phyloP scores from a whole-genome alignment of 2,329 filamentous ascomycete genomes.

The Cercospora brassicicola region DNA sequence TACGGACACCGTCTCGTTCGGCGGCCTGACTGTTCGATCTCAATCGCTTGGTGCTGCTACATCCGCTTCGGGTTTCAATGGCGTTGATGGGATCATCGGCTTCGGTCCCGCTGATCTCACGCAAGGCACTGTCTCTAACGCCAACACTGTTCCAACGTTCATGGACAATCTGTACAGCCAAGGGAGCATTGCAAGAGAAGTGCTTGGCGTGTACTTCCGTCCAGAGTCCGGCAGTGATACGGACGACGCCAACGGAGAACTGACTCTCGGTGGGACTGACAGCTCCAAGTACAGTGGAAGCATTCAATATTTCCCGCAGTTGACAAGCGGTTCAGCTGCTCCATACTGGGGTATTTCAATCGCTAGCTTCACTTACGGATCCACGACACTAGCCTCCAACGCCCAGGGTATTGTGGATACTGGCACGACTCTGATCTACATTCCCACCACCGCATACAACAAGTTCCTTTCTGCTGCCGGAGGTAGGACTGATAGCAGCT shows the following conservation, averaged over 20 bases:
- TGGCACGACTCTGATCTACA: constrained; percentile 43
- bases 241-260: constrained; percentile 25
- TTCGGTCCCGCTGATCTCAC: constrained; percentile 26
- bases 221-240: constrained; percentile 26
- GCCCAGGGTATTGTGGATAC: constrained; percentile 46
- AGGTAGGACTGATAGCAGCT: constrained; percentile 26
- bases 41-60: constrained; percentile 25
- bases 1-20: constrained; percentile 23
- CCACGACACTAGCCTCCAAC: constrained; percentile 27
- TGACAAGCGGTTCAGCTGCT: constrained; percentile 60
- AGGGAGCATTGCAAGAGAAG: constrained; percentile 25
- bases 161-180: constrained; percentile 28
- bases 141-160: constrained; percentile 28
- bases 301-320: constrained; percentile 57
- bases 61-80: constrained; percentile 17
- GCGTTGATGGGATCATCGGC: constrained; percentile 27
- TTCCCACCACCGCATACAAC: constrained; percentile 40
- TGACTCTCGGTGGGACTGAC: constrained; percentile 49
- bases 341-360: constrained; percentile 27
- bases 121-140: constrained; percentile 25
- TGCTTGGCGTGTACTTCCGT: constrained; percentile 28
- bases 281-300: constrained; percentile 54
- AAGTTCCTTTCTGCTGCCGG: constrained; percentile 26
- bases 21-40: constrained; percentile 20
- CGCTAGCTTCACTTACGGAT: constrained; percentile 24